Evolutionary conservation across 2,329 filamentous ascomycete genomes (phyloP), one percentile per base, ranked within the genome.

Genomic region (Calonectria pseudoturangicola): DNA sequence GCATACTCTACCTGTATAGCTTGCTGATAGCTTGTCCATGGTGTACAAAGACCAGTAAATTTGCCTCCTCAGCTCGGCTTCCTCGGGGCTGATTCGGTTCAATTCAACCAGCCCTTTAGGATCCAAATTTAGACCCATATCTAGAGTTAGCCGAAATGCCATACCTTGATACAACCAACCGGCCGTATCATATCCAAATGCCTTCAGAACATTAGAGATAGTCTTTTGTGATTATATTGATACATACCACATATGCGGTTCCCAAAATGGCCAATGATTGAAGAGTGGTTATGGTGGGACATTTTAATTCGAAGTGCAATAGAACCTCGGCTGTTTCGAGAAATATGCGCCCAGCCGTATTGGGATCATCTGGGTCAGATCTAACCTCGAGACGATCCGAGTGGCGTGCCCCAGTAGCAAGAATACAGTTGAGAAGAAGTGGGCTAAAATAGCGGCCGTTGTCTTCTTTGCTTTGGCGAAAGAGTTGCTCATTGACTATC

Each of bases 41-140:
- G 58, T 65, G 18, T 66, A 72, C 1, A 72, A 67, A 10, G 70
- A 10, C 70, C 70, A 72, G 16, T 72, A 72, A 0, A 66, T 58
- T 13, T 66, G 70, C 12, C 50, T 48, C 9, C 70, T 66, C 9
- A 72, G 43, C 15, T 18, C 25, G 3, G 58, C 28, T 16, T 71
- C 69, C 16, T 71, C 54, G 1, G 51, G 10, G 2, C 4, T n/a
- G 7, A 67, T 36, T 3, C 50, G 41, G 9, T 25, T 67, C 13
- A 43, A 56, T 10, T 54, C 65, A 2, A 16, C 41, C 4, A 58
- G 18, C 9, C 39, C 27, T 1, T 25, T n/a, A 13, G 56, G 50
- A 36, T 85, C 83, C 15, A 84, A 74, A 33, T 85, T 84, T 0
- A 85, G 73, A 1, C 84, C 84, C 82, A 85, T 83, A 36, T 85